A percentile compares a stretch with the other conserved stretches of the same genome.
Conservation (phyloP, 805 yeast species). For the Maudiozyma barnettii region DNA sequence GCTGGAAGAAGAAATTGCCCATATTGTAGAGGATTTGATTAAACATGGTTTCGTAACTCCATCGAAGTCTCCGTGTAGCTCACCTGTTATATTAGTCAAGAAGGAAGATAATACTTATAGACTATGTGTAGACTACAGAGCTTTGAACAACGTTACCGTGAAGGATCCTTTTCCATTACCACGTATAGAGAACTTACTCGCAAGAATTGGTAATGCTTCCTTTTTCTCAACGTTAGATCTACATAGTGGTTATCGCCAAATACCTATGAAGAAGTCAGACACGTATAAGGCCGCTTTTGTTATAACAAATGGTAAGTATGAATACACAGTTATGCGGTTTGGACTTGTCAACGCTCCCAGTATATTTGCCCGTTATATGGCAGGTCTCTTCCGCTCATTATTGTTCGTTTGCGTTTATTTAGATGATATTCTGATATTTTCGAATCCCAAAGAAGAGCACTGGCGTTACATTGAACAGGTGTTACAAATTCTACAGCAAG, state of each 20-base stretch:
- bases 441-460: slow-evolving; percentile 6
- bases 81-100: slow-evolving; percentile 5
- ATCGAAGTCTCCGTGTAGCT: no score
- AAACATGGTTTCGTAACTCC: no score
- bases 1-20: no score
- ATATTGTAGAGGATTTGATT: no score
- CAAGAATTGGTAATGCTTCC: background rate
- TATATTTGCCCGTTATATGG: slow-evolving; percentile 14
- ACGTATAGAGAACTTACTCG: background rate
- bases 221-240: slow-evolving; percentile 8
- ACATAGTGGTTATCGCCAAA: slow-evolving; percentile 11
- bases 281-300: slow-evolving; percentile 7
- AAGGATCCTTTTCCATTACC: slow-evolving; percentile 8
- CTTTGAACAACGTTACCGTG: slow-evolving; percentile 6
- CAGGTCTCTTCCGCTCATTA: slow-evolving; percentile 11
- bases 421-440: slow-evolving; percentile 11
- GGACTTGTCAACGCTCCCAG: slow-evolving; percentile 13
- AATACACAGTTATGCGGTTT: slow-evolving; percentile 14
- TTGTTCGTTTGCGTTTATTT: slow-evolving; percentile 9
- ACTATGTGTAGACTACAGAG: slow-evolving; percentile 8
- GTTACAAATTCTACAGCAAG: slow-evolving; percentile 1
- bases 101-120: slow-evolving; percentile 10
- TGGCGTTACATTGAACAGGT: slow-evolving; percentile 10
- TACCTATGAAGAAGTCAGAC: slow-evolving; percentile 7
- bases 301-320: slow-evolving; percentile 10